Evolutionary conservation across 2,329 filamentous ascomycete genomes (phyloP), one percentile per base, ranked within the genome.

Genomic region (Fusarium staphyleae): DNA sequence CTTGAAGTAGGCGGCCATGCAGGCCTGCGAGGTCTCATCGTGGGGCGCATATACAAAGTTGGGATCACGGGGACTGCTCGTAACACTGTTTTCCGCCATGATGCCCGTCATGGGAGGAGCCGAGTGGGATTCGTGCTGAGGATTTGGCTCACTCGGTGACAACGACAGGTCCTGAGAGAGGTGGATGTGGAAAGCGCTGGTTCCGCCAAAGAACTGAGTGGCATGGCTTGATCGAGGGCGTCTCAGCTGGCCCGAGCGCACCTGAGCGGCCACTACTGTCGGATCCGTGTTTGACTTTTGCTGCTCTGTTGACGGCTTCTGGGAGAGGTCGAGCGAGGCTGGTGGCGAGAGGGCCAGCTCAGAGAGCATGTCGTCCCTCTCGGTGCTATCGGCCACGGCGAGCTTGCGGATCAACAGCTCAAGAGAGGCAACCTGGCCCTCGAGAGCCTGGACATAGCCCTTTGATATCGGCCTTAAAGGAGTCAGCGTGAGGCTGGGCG

Each of bases 1-100:
- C 46, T 75, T 72, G 64, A 81, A 81, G 57, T 81, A 81, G 3
- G 69, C 70, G 1, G 77, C 75, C 77, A 81, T 79, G 40, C 79
- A 70, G 14, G 69, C 65, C 48, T 75, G 77, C 11, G 75, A 79
- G 13, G 72, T 74, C 16, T 78, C 73, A 43, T 79, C 75, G 19
- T 77, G 73, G 3, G 77, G 76, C n/a, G 72, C 70, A 56, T 76
- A 78, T 36, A 61, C 70, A 66, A 67, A 77, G 54, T 42, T 55
- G 16, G 56, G 48, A 12, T 67, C 65, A 3, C 59, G 46, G 6
- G 65, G 45, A 36, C 58, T 62, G 45, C 54, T 66, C 11, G 49
- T 48, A 36, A 48, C 54, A 22, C 61, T 62, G 12, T 35, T 46
- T 4, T 55, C 58, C 2, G 40, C 53, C 26, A 51, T 40, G 6